Percentiles rank a stretch among this genome's conserved stretches.
phyloP scores from a whole-genome alignment of 1,284 basidiomycete genomes.

The Xanthoconium separans region DNA sequence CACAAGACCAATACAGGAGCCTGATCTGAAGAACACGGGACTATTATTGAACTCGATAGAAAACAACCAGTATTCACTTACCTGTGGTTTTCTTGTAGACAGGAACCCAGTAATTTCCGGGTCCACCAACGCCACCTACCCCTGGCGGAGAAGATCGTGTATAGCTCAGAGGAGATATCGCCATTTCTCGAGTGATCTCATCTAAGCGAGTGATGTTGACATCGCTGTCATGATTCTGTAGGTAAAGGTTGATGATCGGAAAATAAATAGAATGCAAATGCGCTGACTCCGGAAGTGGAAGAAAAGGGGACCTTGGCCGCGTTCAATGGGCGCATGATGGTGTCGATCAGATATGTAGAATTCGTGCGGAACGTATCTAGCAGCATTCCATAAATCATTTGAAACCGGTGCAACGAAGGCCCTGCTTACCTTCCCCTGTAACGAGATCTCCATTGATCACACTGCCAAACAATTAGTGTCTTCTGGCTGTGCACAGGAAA shows the following conservation, averaged over 20 bases:
- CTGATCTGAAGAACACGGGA: constrained; percentile 35
- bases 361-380: constrained; percentile 64
- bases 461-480: constrained; percentile 30
- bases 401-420: neutral
- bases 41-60: neutral
- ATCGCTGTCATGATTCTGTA: constrained; percentile 69
- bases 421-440: constrained; percentile 58
- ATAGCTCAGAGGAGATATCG: constrained; percentile 59
- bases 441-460: constrained; percentile 66
- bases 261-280: neutral
- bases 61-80: constrained; percentile 8
- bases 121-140: constrained; percentile 60
- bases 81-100: constrained; percentile 38
- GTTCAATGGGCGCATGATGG: constrained; percentile 50
- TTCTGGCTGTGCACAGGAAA: neutral
- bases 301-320: constrained; percentile 50
- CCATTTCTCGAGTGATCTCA: constrained; percentile 56
- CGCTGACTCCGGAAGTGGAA: constrained; percentile 55
- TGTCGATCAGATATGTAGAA: constrained; percentile 48
- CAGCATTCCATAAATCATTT: neutral
- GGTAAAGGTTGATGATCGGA: neutral
- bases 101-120: constrained; percentile 71
- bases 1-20: constrained; percentile 57
- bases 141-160: constrained; percentile 56
- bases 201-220: constrained; percentile 62